These are phyloP conservation scores for Letharia columbiana DNA, from an alignment of 495 filamentous ascomycete species.

Conservation along the genomic window DNA sequence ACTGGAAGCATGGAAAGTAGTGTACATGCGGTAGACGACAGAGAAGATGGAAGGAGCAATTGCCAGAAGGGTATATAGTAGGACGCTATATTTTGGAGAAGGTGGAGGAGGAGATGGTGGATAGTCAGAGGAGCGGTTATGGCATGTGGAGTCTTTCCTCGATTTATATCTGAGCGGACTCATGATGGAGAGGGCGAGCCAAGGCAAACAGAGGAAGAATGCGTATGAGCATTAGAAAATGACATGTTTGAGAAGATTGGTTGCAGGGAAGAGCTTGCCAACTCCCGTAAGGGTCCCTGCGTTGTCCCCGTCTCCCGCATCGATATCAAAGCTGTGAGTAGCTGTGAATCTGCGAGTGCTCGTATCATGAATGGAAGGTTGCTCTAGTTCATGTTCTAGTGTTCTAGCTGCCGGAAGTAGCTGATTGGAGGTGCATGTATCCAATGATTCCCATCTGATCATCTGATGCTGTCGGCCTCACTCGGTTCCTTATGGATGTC, in stretches of 20 bases:
- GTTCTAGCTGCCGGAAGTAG: background rate
- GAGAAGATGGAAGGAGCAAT: background rate
- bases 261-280: background rate
- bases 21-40: conserved; percentile 6
- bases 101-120: background rate
- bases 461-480: background rate
- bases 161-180: conserved; percentile 7
- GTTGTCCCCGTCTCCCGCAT: background rate
- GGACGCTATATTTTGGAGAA: background rate
- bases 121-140: background rate
- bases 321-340: background rate
- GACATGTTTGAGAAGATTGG: background rate
- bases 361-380: background rate
- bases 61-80: background rate
- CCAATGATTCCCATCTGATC: background rate
- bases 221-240: background rate
- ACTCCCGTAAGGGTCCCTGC: background rate
- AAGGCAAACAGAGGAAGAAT: background rate
- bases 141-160: background rate
- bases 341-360: background rate
- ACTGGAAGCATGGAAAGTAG: background rate
- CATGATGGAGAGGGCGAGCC: background rate
- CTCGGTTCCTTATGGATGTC: background rate
- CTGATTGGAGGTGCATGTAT: conserved; percentile 1
- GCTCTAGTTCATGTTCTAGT: conserved; percentile 1